Evolutionary conservation across 805 yeast species (phyloP).

Genomic region (Nakazawaea populi): DNA sequence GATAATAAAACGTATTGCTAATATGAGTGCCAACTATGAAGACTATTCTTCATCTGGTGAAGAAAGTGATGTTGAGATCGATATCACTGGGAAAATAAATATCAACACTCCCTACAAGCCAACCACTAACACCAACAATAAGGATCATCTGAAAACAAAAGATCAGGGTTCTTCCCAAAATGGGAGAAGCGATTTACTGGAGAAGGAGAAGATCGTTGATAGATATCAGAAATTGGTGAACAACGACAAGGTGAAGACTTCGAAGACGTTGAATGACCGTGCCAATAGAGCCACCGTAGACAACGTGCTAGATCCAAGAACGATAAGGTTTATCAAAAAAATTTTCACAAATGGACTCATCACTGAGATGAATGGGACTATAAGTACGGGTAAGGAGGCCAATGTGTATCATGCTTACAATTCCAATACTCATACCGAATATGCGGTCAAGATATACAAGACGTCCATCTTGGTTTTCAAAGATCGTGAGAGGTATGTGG

Average conservation of each 20-base stretch:
- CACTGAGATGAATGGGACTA: constrained; percentile 85
- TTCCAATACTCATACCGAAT: constrained; percentile 44
- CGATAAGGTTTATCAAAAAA: constrained; percentile 75
- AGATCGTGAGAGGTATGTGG: constrained; percentile 93
- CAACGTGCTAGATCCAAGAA: constrained; percentile 93
- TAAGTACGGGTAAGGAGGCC: constrained; percentile 98
- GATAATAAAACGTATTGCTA: background rate
- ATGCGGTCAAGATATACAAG: constrained; percentile 90
- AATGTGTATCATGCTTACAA: constrained; percentile 83
- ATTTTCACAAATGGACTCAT: constrained; percentile 80
- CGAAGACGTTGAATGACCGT: constrained; percentile 9
- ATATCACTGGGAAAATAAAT: constrained; percentile 5
- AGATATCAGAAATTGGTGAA: constrained; percentile 10
- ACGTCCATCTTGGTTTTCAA: constrained; percentile 96
- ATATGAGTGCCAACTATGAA: background rate
- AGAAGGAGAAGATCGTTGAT: constrained; percentile 10
- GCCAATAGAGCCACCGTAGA: constrained; percentile 96
- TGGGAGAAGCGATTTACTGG: constrained; percentile 8
- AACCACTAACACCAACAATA: background rate
- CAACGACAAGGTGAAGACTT: constrained; percentile 9
- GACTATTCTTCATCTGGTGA: constrained; percentile 1
- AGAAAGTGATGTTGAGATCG: background rate
- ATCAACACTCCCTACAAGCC: background rate
- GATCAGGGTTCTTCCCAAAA: too few species aligned
- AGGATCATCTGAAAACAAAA: too few species aligned